Evolutionary conservation across 2,329 filamentous ascomycete genomes (phyloP).

Genomic region (Aotearoamyces nothofagi): DNA sequence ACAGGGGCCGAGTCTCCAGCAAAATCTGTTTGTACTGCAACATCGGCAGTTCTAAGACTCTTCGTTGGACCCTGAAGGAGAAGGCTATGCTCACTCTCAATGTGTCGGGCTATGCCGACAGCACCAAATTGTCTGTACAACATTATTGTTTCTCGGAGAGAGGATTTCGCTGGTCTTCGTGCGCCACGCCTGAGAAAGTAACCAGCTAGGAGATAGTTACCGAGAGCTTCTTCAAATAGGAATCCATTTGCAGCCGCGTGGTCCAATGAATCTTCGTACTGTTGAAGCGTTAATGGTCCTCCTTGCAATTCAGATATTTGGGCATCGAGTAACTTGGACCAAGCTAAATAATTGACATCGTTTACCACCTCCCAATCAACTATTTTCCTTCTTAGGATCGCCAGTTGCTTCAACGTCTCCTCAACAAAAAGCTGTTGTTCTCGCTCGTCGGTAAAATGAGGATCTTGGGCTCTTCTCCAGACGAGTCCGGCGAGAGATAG

Average conservation of each 20-base stretch:
- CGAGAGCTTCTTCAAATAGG: constrained; percentile 55
- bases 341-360: constrained; percentile 56
- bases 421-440: constrained; percentile 23
- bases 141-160: constrained; percentile 50
- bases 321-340: constrained; percentile 53
- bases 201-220: constrained; percentile 60
- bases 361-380: constrained; percentile 48
- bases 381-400: constrained; percentile 41
- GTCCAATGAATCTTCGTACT: constrained; percentile 58
- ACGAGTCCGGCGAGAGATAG: constrained; percentile 37
- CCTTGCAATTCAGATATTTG: constrained; percentile 48
- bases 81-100: constrained; percentile 52
- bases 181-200: constrained; percentile 52
- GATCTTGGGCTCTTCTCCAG: constrained; percentile 16
- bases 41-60: constrained; percentile 44
- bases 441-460: constrained; percentile 7
- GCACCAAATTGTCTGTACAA: constrained; percentile 57
- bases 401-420: constrained; percentile 36
- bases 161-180: constrained; percentile 51
- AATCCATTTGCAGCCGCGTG: constrained; percentile 55
- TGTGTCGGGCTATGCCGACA: constrained; percentile 49
- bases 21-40: constrained; percentile 56
- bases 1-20: constrained; percentile 37
- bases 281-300: constrained; percentile 39
- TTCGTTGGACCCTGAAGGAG: constrained; percentile 47